These are phyloP conservation scores for Collybia sordida DNA, from an alignment of 768 basidiomycete species.

Conservation along the genomic window DNA sequence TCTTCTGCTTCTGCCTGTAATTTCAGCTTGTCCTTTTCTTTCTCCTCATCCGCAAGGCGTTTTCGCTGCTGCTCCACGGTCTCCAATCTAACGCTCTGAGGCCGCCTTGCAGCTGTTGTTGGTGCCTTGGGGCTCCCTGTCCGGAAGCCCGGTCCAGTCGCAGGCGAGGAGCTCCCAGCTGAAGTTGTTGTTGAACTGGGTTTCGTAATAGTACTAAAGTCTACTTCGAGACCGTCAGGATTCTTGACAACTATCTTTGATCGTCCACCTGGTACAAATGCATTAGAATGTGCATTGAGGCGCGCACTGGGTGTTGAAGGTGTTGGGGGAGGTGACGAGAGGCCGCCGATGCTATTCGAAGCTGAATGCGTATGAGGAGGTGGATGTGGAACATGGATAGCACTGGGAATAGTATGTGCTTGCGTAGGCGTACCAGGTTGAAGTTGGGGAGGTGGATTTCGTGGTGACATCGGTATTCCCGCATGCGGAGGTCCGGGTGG, in stretches of 20 bases:
- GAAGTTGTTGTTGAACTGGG: slow-evolving; percentile 34
- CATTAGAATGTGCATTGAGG: slow-evolving; percentile 61
- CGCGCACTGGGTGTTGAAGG: slow-evolving; percentile 53
- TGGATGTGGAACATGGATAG: slow-evolving; percentile 43
- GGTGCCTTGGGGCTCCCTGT: slow-evolving; percentile 31
- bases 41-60: slow-evolving; percentile 44
- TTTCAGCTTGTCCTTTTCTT: slow-evolving; percentile 40
- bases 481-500: slow-evolving; percentile 47
- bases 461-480: slow-evolving; percentile 68
- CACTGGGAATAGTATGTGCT: slow-evolving; percentile 51
- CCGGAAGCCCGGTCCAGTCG: slow-evolving; percentile 27
- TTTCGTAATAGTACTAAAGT: slow-evolving; percentile 54
- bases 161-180: slow-evolving; percentile 38
- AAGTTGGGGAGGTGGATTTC: slow-evolving; percentile 52
- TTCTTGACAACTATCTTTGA: slow-evolving; percentile 59
- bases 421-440: slow-evolving; percentile 73
- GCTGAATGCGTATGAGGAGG: slow-evolving; percentile 45
- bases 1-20: slow-evolving; percentile 43
- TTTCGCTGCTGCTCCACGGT: slow-evolving; percentile 46
- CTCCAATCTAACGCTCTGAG: slow-evolving; percentile 61
- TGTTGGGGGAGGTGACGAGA: slow-evolving; percentile 70
- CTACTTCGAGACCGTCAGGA: slow-evolving; percentile 63
- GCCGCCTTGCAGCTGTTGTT: slow-evolving; percentile 34
- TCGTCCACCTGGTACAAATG: slow-evolving; percentile 62
- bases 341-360: slow-evolving; percentile 43